Conservation (phyloP, 768 basidiomycete genomes). For the Amanita fuliginea region DNA sequence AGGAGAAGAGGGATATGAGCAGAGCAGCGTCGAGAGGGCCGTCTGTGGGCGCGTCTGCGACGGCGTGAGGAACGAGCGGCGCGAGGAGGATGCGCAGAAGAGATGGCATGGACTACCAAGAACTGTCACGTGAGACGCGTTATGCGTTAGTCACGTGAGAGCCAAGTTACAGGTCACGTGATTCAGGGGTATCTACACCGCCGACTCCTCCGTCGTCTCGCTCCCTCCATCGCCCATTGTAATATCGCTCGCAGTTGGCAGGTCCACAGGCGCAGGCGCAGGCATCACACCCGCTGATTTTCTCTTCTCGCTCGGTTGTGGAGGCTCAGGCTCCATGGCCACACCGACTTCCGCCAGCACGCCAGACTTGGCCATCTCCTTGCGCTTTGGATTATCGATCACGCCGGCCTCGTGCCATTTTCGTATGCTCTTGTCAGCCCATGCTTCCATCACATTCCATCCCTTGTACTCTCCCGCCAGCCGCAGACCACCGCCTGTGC, state of each 20-base stretch:
- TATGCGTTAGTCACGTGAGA: neutral
- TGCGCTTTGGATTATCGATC: constrained; percentile 39
- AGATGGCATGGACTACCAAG: constrained; percentile 26
- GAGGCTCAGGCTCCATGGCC: constrained; percentile 14
- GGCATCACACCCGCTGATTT: constrained; percentile 64
- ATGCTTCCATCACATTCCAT: constrained; percentile 88
- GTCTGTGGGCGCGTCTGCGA: constrained; percentile 37
- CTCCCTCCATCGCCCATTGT: constrained; percentile 15
- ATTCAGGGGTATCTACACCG: neutral
- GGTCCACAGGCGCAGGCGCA: constrained; percentile 54
- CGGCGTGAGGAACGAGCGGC: constrained; percentile 25
- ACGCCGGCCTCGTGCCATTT: constrained; percentile 80
- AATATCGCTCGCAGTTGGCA: constrained; percentile 59
- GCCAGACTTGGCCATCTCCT: constrained; percentile 40
- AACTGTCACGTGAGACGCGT: neutral
- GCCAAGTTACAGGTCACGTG: too few species aligned
- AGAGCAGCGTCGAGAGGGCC: constrained; percentile 53
- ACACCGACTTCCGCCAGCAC: constrained; percentile 32
- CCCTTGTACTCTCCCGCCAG: constrained; percentile 82
- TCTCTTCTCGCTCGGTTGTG: constrained; percentile 15
- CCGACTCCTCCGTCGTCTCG: neutral
- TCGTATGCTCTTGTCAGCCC: constrained; percentile 82
- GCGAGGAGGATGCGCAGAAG: constrained; percentile 34
- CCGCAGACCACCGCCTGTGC: constrained; percentile 58
- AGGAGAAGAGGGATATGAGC: constrained; percentile 59